Evolutionary conservation across 768 basidiomycete genomes (phyloP).

Genomic region (Basidioascus undulatus): DNA sequence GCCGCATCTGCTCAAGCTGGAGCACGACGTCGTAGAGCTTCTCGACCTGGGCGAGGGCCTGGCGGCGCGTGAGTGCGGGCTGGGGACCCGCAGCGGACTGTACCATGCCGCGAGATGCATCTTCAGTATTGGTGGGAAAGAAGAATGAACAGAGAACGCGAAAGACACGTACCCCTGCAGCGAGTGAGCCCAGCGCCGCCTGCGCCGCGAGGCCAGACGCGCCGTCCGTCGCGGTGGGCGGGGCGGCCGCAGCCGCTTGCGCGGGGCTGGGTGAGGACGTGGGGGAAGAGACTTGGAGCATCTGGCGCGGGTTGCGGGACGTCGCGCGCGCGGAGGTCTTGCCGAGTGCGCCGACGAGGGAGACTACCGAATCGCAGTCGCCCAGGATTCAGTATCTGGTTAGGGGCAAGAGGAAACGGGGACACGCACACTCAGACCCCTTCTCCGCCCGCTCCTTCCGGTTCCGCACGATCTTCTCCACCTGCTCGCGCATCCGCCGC

Average conservation of each 20-base stretch:
- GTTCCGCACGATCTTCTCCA: slow-evolving; percentile 84
- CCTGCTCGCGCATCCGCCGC: slow-evolving; percentile 32
- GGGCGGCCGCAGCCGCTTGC: slow-evolving; percentile 26
- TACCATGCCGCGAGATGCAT: slow-evolving; percentile 6
- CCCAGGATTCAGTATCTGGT: not conserved
- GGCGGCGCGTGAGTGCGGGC: slow-evolving; percentile 42
- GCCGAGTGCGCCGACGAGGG: slow-evolving; percentile 64
- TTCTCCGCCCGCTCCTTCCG: slow-evolving; percentile 67
- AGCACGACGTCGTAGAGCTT: slow-evolving; percentile 62
- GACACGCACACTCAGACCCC: slow-evolving; percentile 20
- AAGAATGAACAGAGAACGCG: slow-evolving; percentile 1
- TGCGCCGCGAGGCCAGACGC: no score
- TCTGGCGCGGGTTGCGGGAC: slow-evolving; percentile 85
- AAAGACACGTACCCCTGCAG: not conserved
- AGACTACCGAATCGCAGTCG: slow-evolving; percentile 52
- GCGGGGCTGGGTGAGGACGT: slow-evolving; percentile 18
- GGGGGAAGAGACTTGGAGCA: slow-evolving; percentile 59
- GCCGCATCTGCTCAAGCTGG: slow-evolving; percentile 56
- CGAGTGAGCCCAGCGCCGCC: no score
- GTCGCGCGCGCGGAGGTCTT: slow-evolving; percentile 82
- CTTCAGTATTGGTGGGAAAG: not conserved
- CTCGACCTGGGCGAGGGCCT: slow-evolving; percentile 58
- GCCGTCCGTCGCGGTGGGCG: no score
- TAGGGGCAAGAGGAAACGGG: not conserved
- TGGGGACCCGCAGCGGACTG: slow-evolving; percentile 12